Evolutionary conservation across 371 early-diverging fungal species (phyloP).

Genomic region (Amoeboradix gromovi): DNA sequence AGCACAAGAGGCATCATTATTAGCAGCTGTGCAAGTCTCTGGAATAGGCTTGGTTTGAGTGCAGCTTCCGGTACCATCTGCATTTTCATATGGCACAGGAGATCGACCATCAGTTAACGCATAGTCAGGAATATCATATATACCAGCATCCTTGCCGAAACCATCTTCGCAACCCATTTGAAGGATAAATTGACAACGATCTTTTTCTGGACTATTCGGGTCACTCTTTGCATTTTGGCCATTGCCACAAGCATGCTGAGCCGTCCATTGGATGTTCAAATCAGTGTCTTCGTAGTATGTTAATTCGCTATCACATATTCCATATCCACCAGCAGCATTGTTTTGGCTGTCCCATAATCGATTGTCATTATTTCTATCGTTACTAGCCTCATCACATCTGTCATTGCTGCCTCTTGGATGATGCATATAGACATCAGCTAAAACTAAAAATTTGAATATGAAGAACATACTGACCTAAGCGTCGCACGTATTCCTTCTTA

Average conservation of each 20-base stretch:
- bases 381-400: conserved; percentile 8
- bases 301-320: conserved; percentile 3
- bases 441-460: no score
- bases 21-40: background rate
- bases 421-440: conserved; percentile 7
- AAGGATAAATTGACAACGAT: background rate
- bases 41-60: background rate
- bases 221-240: background rate
- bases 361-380: conserved; percentile 7
- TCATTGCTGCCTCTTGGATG: conserved; percentile 12
- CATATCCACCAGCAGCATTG: conserved; percentile 11
- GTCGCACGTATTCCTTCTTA: no score
- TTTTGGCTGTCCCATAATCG: conserved; percentile 12
- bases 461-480: no score
- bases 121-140: background rate
- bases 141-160: background rate
- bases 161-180: background rate
- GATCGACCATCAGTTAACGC: background rate
- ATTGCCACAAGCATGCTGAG: conserved; percentile 6
- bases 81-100: background rate
- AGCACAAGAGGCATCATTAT: background rate
- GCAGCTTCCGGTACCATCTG: background rate
- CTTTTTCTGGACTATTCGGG: background rate
- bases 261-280: conserved; percentile 3
- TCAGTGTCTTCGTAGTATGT: conserved; percentile 4